Conservation (phyloP, 148 eudicot species). For the Camellia sinensis region DNA sequence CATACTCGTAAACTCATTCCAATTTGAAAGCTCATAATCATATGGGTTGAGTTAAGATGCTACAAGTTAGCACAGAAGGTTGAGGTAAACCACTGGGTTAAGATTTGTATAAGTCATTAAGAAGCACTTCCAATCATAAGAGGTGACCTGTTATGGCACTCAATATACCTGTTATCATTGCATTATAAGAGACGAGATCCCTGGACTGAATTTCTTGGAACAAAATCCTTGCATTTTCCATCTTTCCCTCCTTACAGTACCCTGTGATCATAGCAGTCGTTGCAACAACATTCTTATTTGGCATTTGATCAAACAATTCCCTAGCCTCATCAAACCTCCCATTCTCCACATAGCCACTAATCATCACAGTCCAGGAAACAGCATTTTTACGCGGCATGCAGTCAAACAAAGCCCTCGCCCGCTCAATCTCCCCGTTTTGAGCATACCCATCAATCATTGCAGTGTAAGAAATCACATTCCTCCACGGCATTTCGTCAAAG, state of each 20-base stretch:
- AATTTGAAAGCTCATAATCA: not conserved
- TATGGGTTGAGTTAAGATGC: not conserved
- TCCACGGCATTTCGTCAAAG: conserved; percentile 31
- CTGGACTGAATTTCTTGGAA: conserved; percentile 30
- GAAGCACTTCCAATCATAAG: not conserved
- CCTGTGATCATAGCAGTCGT: conserved; percentile 41
- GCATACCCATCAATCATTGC: conserved; percentile 44
- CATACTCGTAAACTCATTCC: not conserved
- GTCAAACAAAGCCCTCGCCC: conserved; percentile 41
- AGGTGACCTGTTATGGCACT: not conserved
- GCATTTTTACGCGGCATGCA: conserved; percentile 25
- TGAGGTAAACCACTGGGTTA: not conserved
- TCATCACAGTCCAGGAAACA: conserved; percentile 49
- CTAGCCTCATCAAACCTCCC: conserved; percentile 32
- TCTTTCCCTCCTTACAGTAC: conserved; percentile 36
- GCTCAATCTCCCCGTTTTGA: conserved; percentile 29
- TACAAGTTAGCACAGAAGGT: too few relatives aligned
- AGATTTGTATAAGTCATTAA: not conserved
- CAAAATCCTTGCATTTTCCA: conserved; percentile 39
- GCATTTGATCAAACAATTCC: conserved; percentile 36
- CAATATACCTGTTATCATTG: conserved; percentile 34
- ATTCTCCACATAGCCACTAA: conserved; percentile 39
- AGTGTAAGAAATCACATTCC: conserved; percentile 38
- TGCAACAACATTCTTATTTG: conserved; percentile 28
- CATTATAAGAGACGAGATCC: conserved; percentile 33